Evolutionary conservation across 2,329 filamentous ascomycete species (phyloP), one percentile per base, ranked within the genome.

Genomic region (Corinectria fuckeliana): DNA sequence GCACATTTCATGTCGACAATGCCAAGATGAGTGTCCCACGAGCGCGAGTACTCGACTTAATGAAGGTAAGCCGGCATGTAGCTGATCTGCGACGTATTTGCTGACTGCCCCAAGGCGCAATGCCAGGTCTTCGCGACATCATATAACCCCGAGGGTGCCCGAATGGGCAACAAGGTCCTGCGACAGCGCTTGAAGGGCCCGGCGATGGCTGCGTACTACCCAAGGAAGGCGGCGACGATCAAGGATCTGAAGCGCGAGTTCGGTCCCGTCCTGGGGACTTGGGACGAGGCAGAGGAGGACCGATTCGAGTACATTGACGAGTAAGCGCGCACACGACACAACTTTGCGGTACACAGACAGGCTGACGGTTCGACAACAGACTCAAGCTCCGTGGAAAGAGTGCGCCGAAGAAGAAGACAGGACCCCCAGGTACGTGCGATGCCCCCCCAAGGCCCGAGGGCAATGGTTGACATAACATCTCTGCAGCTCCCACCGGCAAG

Each of bases 71-170:
- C 34, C 3, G 1, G 3, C 26, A 62, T 34, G 45, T 4, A 7
- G 14, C 21, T 16, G 8, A 14, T 30, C 23, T 50, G 4, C 0
- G 30, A 30, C 23, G 2, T 23, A 44, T 28, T 41, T 52, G 39
- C 71, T 78, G 42, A 76, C 61, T 25, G 5, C 18, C 10, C 1
- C 39, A 70, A 97, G 93, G 85, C 86, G 73, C 93, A 93, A 89
- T 97, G 92, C 84, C 87, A 89, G 75, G 87, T 98, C 80, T 99
- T 98, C 82, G 89, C 89, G 72, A 91, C 91, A 50, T 93, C 89
- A 52, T 98, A 88, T 82, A 99, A 99, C 78, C 95, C 95, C 23
- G 84, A 92, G 55, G 82, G 88, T 68, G 77, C 90, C 62, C 91
- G 95, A 62, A 87, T 92, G 68, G 95, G 95, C 72, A 97, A 95